A percentile compares a stretch with the other conserved stretches of the same genome.
These are phyloP conservation scores for Arthrocladium fulminans DNA, from an alignment of 2,329 filamentous ascomycete species.

Conservation along the genomic window DNA sequence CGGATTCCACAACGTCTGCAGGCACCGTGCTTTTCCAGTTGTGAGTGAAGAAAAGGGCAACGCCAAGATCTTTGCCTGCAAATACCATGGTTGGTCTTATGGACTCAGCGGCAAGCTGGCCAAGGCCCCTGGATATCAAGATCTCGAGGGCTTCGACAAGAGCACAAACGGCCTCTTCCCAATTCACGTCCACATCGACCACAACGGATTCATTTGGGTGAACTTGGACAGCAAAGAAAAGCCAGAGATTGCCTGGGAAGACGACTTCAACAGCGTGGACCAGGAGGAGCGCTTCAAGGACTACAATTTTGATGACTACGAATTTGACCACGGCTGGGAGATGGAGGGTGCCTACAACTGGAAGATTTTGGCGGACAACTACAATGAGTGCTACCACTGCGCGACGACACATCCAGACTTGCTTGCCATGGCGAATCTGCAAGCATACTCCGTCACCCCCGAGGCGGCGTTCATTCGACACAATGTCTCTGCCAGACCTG, in stretches of 20 bases:
- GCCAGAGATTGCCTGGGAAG: constrained; percentile 17
- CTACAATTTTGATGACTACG: constrained; percentile 48
- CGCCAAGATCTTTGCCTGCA: constrained; percentile 45
- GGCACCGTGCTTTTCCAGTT: constrained; percentile 51
- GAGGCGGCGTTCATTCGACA: constrained; percentile 48
- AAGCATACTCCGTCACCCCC: constrained; percentile 46
- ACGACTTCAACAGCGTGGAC: constrained; percentile 26
- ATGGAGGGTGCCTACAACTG: constrained; percentile 21
- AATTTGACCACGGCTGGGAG: constrained; percentile 34
- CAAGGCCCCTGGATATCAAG: constrained; percentile 52
- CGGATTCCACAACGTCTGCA: constrained; percentile 56
- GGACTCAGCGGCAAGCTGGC: constrained; percentile 49
- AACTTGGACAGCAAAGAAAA: constrained; percentile 16
- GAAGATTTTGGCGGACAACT: constrained; percentile 23
- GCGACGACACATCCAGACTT: constrained; percentile 51
- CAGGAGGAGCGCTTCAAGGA: constrained; percentile 40
- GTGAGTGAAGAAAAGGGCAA: constrained; percentile 28
- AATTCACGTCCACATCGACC: constrained; percentile 18
- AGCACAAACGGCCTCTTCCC: constrained; percentile 46
- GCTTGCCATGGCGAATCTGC: constrained; percentile 45
- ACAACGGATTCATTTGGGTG: constrained; percentile 20
- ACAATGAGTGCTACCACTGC: constrained; percentile 45
- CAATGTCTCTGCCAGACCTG: constrained; percentile 32
- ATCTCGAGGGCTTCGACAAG: constrained; percentile 50
- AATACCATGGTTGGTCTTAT: constrained; percentile 58